phyloP scores from a whole-genome alignment of 1,284 basidiomycete species.

The Ustilago trichophora region DNA sequence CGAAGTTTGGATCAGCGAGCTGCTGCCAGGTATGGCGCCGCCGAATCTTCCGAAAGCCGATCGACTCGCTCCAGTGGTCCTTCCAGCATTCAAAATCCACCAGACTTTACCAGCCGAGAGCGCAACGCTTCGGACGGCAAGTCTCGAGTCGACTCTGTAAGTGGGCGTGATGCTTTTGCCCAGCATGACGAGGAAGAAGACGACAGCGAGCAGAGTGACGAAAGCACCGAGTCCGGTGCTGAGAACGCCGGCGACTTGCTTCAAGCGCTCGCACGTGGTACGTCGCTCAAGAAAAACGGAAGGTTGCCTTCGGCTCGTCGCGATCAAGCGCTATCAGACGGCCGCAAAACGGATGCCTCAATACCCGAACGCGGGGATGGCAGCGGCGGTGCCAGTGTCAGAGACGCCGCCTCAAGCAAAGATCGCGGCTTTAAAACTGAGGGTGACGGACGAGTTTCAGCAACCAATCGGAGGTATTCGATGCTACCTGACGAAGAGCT shows the following conservation, averaged over 20 bases:
- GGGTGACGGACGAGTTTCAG: too few species aligned
- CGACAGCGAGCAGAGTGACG: slow-evolving; percentile 33
- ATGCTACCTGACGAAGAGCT: not conserved
- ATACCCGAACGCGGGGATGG: not conserved
- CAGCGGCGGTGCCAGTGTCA: not conserved
- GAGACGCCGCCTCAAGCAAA: too few species aligned
- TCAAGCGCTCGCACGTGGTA: slow-evolving; percentile 21
- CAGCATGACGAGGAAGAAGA: slow-evolving; percentile 14
- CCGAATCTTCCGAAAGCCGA: slow-evolving; percentile 15
- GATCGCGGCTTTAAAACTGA: too few species aligned
- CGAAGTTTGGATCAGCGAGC: slow-evolving; percentile 7
- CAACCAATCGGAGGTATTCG: not conserved
- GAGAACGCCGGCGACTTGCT: slow-evolving; percentile 36
- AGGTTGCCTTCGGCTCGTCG: not conserved
- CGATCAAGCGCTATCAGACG: not conserved
- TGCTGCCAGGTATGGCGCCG: slow-evolving; percentile 11
- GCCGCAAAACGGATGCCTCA: not conserved
- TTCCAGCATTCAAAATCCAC: slow-evolving; percentile 22
- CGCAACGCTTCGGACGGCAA: slow-evolving; percentile 5
- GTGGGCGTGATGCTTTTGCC: not conserved
- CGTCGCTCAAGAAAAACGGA: slow-evolving; percentile 16
- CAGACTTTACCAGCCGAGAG: slow-evolving; percentile 38
- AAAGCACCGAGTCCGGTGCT: slow-evolving; percentile 29
- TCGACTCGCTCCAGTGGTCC: slow-evolving; percentile 28
- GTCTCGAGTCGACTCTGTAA: not conserved